A percentile compares a stretch with the other conserved stretches of the same genome.
Evolutionary conservation across 306 rosid species (phyloP).

Genomic region (Hippophae gyantsensis): DNA sequence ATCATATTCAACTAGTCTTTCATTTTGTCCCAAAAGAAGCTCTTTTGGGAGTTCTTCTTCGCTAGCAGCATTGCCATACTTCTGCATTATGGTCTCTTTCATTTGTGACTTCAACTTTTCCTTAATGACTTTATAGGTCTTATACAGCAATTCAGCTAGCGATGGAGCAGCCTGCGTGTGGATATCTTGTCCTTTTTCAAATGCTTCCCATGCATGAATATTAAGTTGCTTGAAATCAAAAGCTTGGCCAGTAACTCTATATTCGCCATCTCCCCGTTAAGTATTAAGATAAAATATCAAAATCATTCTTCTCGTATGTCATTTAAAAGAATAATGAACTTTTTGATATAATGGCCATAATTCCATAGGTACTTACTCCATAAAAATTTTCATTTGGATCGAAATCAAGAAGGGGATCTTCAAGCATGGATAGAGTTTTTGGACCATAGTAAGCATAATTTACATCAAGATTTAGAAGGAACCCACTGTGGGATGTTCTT

Average conservation of each 20-base stretch:
- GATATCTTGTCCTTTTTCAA: slow-evolving; percentile 58
- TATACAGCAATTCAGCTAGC: slow-evolving; percentile 51
- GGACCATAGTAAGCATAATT: slow-evolving; percentile 52
- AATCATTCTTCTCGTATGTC: neutral
- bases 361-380: slow-evolving; percentile 26
- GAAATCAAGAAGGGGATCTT: slow-evolving; percentile 55
- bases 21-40: slow-evolving; percentile 53
- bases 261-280: slow-evolving; percentile 41
- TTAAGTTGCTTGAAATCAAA: slow-evolving; percentile 50
- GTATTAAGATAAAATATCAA: neutral
- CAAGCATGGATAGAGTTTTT: slow-evolving; percentile 50
- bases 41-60: slow-evolving; percentile 45
- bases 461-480: slow-evolving; percentile 41
- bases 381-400: slow-evolving; percentile 47
- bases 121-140: slow-evolving; percentile 41
- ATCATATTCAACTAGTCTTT: slow-evolving; percentile 55
- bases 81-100: slow-evolving; percentile 43
- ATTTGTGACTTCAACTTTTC: slow-evolving; percentile 44
- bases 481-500: no score
- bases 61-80: slow-evolving; percentile 52
- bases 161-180: slow-evolving; percentile 61
- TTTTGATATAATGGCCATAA: neutral
- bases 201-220: slow-evolving; percentile 55
- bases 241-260: slow-evolving; percentile 46
- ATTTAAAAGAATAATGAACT: neutral